Evolutionary conservation across 495 filamentous ascomycete genomes (phyloP).

Genomic region (Aspergillus nanangensis): DNA sequence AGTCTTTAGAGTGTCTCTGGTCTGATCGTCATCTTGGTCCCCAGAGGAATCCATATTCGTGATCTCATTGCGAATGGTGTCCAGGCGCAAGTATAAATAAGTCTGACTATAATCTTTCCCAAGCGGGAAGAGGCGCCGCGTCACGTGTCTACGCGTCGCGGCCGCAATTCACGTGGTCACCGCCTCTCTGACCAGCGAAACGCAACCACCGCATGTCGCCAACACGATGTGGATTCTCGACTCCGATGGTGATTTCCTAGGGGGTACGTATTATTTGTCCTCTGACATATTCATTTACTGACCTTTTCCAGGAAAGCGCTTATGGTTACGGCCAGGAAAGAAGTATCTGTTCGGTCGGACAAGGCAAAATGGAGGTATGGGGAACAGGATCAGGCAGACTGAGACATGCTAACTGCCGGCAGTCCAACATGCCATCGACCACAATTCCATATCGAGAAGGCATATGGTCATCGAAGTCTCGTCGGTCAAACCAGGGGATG

Average conservation of each 20-base stretch:
- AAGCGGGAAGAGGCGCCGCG: conserved; percentile 23
- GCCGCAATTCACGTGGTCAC: conserved; percentile 15
- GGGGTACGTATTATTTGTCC: conserved; percentile 21
- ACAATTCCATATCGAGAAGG: conserved; percentile 81
- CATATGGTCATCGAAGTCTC: conserved; percentile 77
- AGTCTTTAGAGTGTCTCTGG: not conserved
- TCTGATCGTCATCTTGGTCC: not conserved
- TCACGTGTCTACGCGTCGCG: conserved; percentile 39
- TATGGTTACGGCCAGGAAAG: conserved; percentile 81
- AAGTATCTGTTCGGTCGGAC: conserved; percentile 73
- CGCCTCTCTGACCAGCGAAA: not conserved
- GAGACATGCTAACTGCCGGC: conserved; percentile 9
- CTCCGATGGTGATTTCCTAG: conserved; percentile 40
- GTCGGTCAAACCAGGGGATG: conserved; percentile 60
- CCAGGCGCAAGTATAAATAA: not conserved
- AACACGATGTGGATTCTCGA: conserved; percentile 44
- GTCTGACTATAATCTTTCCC: no score
- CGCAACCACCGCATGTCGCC: conserved; percentile 3
- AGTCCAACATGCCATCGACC: conserved; percentile 55
- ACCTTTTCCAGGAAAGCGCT: conserved; percentile 53
- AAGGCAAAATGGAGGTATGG: conserved; percentile 47
- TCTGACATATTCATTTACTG: conserved; percentile 7
- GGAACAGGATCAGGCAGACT: not conserved
- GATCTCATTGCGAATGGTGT: no score
- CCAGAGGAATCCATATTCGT: not conserved